Percentiles rank a stretch among this genome's conserved stretches.
phyloP scores from a whole-genome alignment of 495 filamentous ascomycete genomes.

The Aspergillus bertholletiae region DNA sequence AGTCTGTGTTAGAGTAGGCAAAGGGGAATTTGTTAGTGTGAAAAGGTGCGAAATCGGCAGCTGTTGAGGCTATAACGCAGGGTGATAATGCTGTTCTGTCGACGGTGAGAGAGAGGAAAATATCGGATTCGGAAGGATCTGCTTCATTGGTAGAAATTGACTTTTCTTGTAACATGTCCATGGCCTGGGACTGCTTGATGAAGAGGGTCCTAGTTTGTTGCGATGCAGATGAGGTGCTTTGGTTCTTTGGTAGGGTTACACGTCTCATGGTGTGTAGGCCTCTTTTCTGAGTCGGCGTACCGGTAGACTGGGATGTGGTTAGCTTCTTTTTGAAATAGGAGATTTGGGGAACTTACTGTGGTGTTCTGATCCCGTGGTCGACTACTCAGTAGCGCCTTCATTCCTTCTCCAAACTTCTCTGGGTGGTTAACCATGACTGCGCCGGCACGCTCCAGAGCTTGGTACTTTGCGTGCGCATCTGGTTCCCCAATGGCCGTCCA shows the following conservation, averaged over 20 bases:
- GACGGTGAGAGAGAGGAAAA: slow-evolving; percentile 59
- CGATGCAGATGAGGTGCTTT: neutral
- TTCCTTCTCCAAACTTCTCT: slow-evolving; percentile 69
- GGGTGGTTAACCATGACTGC: slow-evolving; percentile 78
- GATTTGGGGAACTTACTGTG: slow-evolving; percentile 20
- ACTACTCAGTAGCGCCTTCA: slow-evolving; percentile 54
- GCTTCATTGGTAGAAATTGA: slow-evolving; percentile 45
- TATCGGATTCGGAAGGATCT: slow-evolving; percentile 30
- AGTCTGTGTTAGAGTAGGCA: slow-evolving; percentile 40
- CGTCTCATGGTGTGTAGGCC: slow-evolving; percentile 49
- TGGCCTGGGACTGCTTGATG: slow-evolving; percentile 53
- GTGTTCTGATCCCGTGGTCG: slow-evolving; percentile 19
- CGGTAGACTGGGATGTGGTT: slow-evolving; percentile 15
- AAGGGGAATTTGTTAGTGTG: slow-evolving; percentile 58
- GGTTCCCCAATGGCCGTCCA: slow-evolving; percentile 67
- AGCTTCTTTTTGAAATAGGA: slow-evolving; percentile 3
- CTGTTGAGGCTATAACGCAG: slow-evolving; percentile 62
- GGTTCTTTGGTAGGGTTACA: slow-evolving; percentile 10
- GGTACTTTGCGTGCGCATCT: slow-evolving; percentile 61
- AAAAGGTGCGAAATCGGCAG: slow-evolving; percentile 30
- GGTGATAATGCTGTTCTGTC: slow-evolving; percentile 62
- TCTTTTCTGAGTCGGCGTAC: slow-evolving; percentile 35
- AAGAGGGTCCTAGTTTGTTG: slow-evolving; percentile 55
- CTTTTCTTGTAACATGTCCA: slow-evolving; percentile 55
- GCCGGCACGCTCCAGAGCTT: slow-evolving; percentile 64